Conservation (phyloP, 2,329 filamentous ascomycete genomes). For the Paecilomyces niveus region DNA sequence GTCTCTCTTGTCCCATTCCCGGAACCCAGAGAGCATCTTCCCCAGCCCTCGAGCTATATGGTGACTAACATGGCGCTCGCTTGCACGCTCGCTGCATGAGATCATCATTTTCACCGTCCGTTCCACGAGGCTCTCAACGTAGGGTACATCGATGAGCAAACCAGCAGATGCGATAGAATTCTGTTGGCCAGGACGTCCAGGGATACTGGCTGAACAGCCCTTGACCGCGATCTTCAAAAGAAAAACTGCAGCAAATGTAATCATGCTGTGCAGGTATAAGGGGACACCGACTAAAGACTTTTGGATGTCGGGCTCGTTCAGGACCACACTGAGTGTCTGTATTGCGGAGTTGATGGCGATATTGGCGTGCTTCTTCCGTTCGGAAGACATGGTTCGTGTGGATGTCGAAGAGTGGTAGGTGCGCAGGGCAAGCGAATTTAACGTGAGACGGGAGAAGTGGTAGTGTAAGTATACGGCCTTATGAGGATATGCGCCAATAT, state of each 20-base stretch:
- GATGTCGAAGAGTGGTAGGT: conserved; percentile 35
- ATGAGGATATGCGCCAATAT: conserved; percentile 43
- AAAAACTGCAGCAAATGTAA: conserved; percentile 41
- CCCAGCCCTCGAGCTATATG: conserved; percentile 31
- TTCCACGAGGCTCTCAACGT: conserved; percentile 28
- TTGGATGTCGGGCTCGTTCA: conserved; percentile 39
- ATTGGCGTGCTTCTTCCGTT: conserved; percentile 39
- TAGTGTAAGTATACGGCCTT: conserved; percentile 46
- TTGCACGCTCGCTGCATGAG: conserved; percentile 30
- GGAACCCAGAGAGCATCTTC: conserved; percentile 33
- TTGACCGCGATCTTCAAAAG: conserved; percentile 39
- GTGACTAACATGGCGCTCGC: conserved; percentile 34
- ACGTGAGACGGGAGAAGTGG: conserved; percentile 44
- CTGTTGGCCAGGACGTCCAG: conserved; percentile 26
- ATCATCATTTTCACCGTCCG: conserved; percentile 32
- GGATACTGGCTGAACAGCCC: conserved; percentile 24
- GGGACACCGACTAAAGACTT: conserved; percentile 37
- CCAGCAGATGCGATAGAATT: conserved; percentile 33
- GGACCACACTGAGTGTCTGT: conserved; percentile 33
- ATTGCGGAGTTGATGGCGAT: conserved; percentile 38
- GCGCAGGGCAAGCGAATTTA: conserved; percentile 45
- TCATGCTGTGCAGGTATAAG: conserved; percentile 41
- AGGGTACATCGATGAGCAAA: conserved; percentile 26
- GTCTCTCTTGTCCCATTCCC: conserved; percentile 33
- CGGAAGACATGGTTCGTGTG: conserved; percentile 33